phyloP scores from a whole-genome alignment of 129 eudicot genomes.

The Solidago caesia region DNA sequence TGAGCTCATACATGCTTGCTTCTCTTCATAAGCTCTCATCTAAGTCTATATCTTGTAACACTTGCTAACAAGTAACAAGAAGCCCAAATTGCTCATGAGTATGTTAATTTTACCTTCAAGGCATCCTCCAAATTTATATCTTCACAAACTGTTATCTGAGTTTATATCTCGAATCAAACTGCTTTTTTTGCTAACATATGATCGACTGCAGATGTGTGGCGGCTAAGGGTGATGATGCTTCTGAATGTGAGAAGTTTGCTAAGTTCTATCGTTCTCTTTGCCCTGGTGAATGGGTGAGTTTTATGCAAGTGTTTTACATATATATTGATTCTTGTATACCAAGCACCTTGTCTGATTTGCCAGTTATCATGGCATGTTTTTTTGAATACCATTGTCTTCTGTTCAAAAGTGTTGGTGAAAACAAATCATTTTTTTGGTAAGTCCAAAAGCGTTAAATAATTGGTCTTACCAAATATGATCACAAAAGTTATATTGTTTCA shows the following conservation, averaged over 20 bases:
- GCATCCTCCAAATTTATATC: neutral
- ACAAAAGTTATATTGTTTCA: too few relatives aligned
- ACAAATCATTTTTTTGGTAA: neutral
- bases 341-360: neutral
- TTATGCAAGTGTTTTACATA: neutral
- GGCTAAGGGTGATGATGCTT: conserved; percentile 43
- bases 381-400: neutral
- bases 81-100: neutral
- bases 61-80: neutral
- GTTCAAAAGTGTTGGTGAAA: neutral
- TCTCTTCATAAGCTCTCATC: neutral
- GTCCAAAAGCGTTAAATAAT: neutral
- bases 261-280: conserved; percentile 41
- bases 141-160: neutral
- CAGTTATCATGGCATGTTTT: neutral
- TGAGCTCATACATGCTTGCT: neutral
- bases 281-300: conserved; percentile 47
- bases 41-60: neutral
- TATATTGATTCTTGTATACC: neutral
- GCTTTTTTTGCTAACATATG: neutral
- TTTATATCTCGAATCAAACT: neutral
- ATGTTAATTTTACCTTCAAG: neutral
- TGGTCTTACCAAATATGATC: too few relatives aligned
- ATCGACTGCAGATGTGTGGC: conserved; percentile 36
- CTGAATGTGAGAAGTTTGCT: conserved; percentile 40